Percentiles rank a stretch among this genome's conserved stretches.
phyloP scores from a whole-genome alignment of 345 rosid species.

The Citrus glauca region DNA sequence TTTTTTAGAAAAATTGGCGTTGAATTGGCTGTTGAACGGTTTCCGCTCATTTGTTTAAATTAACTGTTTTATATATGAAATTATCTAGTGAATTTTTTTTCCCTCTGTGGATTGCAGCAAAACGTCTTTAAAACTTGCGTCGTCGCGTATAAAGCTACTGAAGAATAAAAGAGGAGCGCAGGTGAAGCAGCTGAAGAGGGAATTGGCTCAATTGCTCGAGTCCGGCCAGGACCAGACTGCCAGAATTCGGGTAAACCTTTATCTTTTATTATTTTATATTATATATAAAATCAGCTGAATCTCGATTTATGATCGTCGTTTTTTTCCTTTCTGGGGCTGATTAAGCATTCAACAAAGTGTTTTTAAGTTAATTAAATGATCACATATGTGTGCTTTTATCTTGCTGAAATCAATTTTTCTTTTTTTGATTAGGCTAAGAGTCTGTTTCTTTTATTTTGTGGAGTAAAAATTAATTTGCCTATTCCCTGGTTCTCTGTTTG shows the following conservation, averaged over 20 bases:
- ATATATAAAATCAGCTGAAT: neutral
- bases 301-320: neutral
- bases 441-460: neutral
- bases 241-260: conserved; percentile 55
- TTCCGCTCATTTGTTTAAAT: neutral
- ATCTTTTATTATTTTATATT: neutral
- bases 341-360: neutral
- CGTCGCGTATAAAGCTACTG: conserved; percentile 69
- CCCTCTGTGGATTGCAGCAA: conserved; percentile 46
- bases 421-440: neutral
- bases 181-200: conserved; percentile 70
- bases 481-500: neutral
- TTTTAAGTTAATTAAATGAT: neutral
- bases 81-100: neutral
- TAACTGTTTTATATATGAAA: conserved; percentile 8
- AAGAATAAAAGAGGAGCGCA: conserved; percentile 68
- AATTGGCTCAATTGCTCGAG: conserved; percentile 71
- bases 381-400: neutral
- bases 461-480: neutral
- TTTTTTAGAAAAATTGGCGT: neutral
- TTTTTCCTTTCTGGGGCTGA: neutral
- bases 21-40: neutral
- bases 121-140: conserved; percentile 65
- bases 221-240: conserved; percentile 84
- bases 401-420: neutral